phyloP scores from a whole-genome alignment of 139 green algal genomes.

The Chlorella vulgaris region DNA sequence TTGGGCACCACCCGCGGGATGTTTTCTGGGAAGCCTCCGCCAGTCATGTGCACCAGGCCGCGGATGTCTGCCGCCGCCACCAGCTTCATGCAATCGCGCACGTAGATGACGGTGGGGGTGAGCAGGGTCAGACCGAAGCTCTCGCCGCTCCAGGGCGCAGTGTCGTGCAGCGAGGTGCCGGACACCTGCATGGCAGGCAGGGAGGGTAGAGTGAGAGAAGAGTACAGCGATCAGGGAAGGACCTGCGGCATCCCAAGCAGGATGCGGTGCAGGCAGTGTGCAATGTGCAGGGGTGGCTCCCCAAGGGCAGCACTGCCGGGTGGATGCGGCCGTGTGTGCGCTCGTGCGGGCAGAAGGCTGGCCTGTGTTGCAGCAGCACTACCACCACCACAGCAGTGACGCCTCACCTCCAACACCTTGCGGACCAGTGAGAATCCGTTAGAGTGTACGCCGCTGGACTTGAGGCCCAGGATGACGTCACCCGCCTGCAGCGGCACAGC shows the following conservation, averaged over 20 bases:
- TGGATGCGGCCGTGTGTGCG: too few species aligned
- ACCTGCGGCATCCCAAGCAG: neutral
- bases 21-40: constrained; percentile 98
- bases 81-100: constrained; percentile 45
- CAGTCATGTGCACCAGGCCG: constrained; percentile 97
- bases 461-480: constrained; percentile 88
- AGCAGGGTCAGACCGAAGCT: constrained; percentile 69
- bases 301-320: neutral
- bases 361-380: too few species aligned
- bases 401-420: constrained; percentile 74
- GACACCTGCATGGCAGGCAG: constrained; percentile 57
- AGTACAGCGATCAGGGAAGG: neutral
- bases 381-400: too few species aligned
- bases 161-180: constrained; percentile 61
- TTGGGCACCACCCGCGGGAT: constrained; percentile 94
- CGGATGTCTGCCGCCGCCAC: constrained; percentile 39
- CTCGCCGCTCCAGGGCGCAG: constrained; percentile 62
- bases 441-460: constrained; percentile 90
- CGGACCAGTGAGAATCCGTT: constrained; percentile 98
- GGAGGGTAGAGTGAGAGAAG: neutral
- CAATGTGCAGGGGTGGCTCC: neutral
- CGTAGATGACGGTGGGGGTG: constrained; percentile 73
- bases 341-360: too few species aligned
- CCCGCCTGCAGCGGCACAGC: constrained; percentile 48
- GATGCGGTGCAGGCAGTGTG: neutral